Base-by-base conservation (phyloP, 768 basidiomycete genomes). In the Galerina sulciceps region DNA sequence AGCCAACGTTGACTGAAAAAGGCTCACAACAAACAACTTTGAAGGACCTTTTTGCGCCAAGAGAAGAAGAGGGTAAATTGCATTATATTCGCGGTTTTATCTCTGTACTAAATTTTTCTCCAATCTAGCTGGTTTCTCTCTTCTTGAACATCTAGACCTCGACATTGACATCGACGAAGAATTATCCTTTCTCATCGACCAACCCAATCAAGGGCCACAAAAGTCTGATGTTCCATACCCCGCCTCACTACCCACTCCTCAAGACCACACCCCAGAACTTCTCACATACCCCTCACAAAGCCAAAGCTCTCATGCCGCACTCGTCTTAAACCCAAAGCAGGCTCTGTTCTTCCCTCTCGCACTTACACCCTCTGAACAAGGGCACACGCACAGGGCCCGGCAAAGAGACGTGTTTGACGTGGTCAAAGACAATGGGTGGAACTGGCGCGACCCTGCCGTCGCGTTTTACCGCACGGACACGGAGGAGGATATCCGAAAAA, bases 11-110 rank as follows among this genome's bases (percentile, higher is more conserved):
- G 13, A n/a, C 26, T 8, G 13, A 43, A 17, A 31, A 48, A 40
- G 48, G n/a, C 14, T 35, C 17, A 36, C 41, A 54, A 52, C 55
- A 55, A 38, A 41, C 55, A 4, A 84, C 78, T 31, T 77, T 94
- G 18, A 90, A 90, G 66, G 88, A 90, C 61, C 75, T 93, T 5
- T 93, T 94, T 63, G 86, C 86, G 15, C 88, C 90, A 0, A 79
- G 78, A 18, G 86, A 87, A 61, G 85, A 86, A 57, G 83, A 87
- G 67, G 82, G 89, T 88, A 63, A n/a, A 76, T 26, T 42, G 23
- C 4, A 14, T 35, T 22, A 23, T 42, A 14, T 69, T n/a, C 52
- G 13, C 31, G 0, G 9, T 26, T 55, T 51, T 48, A 10, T 51
- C 53, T 47, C 38, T 52, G 10, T 51, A 34, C 22, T 2, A 18